Conservation (phyloP, 805 yeast genomes). For the Monosporozyma solicola region DNA sequence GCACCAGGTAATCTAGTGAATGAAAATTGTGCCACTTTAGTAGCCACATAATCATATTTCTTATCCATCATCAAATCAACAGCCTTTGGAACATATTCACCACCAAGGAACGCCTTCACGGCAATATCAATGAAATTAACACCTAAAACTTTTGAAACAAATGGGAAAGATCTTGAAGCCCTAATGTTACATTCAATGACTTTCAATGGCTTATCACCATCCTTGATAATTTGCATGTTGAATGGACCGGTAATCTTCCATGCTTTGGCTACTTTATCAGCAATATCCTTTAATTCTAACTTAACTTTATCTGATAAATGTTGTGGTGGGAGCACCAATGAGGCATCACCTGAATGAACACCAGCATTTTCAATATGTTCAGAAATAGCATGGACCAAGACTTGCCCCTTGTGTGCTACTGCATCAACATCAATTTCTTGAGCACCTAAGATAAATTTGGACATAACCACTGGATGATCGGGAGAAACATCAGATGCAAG, state of each 20-base stretch:
- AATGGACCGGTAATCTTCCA: conserved; percentile 97
- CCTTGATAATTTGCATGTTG: conserved; percentile 94
- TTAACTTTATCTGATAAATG: conserved; percentile 55
- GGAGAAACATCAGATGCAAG: conserved; percentile 89
- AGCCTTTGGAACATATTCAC: conserved; percentile 63
- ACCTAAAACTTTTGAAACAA: conserved; percentile 94
- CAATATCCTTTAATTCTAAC: conserved; percentile 71
- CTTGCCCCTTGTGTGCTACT: conserved; percentile 82
- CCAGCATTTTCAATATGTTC: conserved; percentile 99
- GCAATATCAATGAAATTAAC: conserved; percentile 92
- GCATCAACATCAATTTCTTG: conserved; percentile 96
- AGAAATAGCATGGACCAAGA: conserved; percentile 88
- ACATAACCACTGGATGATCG: conserved; percentile 95
- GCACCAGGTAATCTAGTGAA: conserved; percentile 98
- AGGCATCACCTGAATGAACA: conserved; percentile 98
- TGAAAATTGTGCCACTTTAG: conserved; percentile 97
- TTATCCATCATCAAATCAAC: conserved; percentile 66
- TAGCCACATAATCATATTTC: conserved; percentile 77
- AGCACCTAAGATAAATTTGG: conserved; percentile 93
- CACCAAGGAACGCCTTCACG: conserved; percentile 71
- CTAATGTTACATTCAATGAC: conserved; percentile 98
- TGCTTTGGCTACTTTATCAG: conserved; percentile 88
- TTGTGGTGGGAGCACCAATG: conserved; percentile 89
- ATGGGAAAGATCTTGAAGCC: conserved; percentile 98
- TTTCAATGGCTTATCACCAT: conserved; percentile 62